These are phyloP conservation scores for Gyrodon lividus DNA, from an alignment of 768 basidiomycete species.

Conservation along the genomic window DNA sequence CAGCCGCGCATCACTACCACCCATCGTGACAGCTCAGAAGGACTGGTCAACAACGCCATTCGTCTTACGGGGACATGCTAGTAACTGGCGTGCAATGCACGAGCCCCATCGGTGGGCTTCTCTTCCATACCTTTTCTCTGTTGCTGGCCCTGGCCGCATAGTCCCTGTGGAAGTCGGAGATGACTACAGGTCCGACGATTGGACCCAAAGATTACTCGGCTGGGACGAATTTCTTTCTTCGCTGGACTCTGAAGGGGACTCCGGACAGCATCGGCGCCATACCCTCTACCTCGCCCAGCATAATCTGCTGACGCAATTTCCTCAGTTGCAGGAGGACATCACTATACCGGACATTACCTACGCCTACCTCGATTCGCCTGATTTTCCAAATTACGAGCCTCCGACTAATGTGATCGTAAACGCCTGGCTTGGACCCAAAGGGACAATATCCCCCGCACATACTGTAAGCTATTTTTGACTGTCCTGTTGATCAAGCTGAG, in stretches of 20 bases:
- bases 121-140: slow-evolving; percentile 60
- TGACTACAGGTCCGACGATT: slow-evolving; percentile 77
- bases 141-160: slow-evolving; percentile 77
- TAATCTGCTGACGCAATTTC: slow-evolving; percentile 82
- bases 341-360: slow-evolving; percentile 89
- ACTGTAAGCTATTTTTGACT: slow-evolving; percentile 50
- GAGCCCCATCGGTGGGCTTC: slow-evolving; percentile 66
- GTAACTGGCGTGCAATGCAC: slow-evolving; percentile 76
- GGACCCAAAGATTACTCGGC: slow-evolving; percentile 76
- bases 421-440: slow-evolving; percentile 78
- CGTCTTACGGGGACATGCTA: slow-evolving; percentile 61
- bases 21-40: slow-evolving; percentile 53
- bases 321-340: slow-evolving; percentile 71
- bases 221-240: slow-evolving; percentile 75
- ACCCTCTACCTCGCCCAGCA: slow-evolving; percentile 89
- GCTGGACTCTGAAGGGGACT: slow-evolving; percentile 30
- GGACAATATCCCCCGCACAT: slow-evolving; percentile 87
- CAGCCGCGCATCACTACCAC: slow-evolving; percentile 49
- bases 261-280: slow-evolving; percentile 20
- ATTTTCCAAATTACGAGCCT: slow-evolving; percentile 53
- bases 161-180: slow-evolving; percentile 89
- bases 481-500: slow-evolving; percentile 7
- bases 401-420: slow-evolving; percentile 71
- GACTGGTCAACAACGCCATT: slow-evolving; percentile 57
- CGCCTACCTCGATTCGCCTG: slow-evolving; percentile 47